Percentiles rank a stretch among this genome's conserved stretches.
phyloP scores from a whole-genome alignment of 139 green algal genomes.

The Chlorella vulgaris region DNA sequence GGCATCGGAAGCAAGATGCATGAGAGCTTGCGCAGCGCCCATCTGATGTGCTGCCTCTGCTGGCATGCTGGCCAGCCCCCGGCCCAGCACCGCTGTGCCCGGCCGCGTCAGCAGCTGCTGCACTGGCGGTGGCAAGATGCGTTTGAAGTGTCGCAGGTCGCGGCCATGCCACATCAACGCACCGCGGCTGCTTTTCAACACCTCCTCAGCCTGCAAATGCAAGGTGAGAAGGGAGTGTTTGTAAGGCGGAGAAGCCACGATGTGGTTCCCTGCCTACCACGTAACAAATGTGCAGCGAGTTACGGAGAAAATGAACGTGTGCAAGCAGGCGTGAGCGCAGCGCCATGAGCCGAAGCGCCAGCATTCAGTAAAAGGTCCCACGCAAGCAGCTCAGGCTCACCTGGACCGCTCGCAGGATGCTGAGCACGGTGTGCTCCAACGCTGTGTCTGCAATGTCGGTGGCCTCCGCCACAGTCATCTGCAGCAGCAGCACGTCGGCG shows the following conservation, averaged over 20 bases:
- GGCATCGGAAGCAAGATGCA: conserved; percentile 59
- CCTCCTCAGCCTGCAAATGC: conserved; percentile 58
- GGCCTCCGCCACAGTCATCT: conserved; percentile 79
- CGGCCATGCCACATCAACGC: conserved; percentile 78
- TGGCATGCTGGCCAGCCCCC: conserved; percentile 68
- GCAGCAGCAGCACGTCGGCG: conserved; percentile 13
- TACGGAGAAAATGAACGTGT: too few relatives aligned
- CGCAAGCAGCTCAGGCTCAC: conserved; percentile 31
- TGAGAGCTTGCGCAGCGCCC: conserved; percentile 49
- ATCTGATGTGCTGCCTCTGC: conserved; percentile 54
- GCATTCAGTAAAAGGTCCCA: too few relatives aligned
- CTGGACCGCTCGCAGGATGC: conserved; percentile 68
- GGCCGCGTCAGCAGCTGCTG: conserved; percentile 40
- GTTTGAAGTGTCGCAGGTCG: conserved; percentile 70
- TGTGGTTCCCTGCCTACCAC: not conserved
- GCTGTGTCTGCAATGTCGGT: conserved; percentile 81
- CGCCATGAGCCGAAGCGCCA: too few relatives aligned
- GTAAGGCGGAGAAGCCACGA: not conserved
- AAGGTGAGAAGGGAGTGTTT: not conserved
- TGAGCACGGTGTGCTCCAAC: conserved; percentile 77
- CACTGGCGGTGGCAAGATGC: conserved; percentile 64
- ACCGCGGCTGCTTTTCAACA: conserved; percentile 65
- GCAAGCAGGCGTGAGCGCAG: too few relatives aligned
- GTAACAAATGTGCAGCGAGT: not conserved
- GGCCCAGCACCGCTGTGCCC: conserved; percentile 61